phyloP scores from a whole-genome alignment of 441 rosid species.

The Jatropha multifida region DNA sequence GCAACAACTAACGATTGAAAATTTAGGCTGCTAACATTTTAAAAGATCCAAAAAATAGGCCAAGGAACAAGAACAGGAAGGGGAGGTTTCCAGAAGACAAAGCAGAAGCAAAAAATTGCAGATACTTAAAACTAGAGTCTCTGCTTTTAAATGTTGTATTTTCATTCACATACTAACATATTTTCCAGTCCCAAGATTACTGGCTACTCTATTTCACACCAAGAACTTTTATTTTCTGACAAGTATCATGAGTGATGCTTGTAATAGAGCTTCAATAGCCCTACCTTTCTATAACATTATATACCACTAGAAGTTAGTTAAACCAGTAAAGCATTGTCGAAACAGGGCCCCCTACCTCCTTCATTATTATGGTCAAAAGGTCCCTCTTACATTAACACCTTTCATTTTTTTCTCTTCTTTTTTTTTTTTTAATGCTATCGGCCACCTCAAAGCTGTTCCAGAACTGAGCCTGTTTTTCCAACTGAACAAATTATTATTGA shows the following conservation, averaged over 20 bases:
- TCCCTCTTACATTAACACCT: not conserved
- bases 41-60: not conserved
- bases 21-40: not conserved
- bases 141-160: not conserved
- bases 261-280: not conserved
- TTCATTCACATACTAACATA: not conserved
- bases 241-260: not conserved
- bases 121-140: not conserved
- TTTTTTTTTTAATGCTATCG: not conserved
- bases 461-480: conserved; percentile 4
- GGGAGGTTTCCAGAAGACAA: not conserved
- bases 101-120: not conserved
- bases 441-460: not conserved
- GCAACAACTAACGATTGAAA: not conserved
- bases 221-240: not conserved
- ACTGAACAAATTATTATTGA: not conserved
- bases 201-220: not conserved
- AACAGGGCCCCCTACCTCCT: not conserved
- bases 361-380: not conserved
- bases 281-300: not conserved
- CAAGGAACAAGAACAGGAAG: not conserved
- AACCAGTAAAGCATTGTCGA: not conserved
- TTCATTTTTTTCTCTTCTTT: not conserved
- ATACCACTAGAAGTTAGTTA: not conserved
- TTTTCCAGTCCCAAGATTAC: not conserved